Percentiles rank a stretch among this genome's conserved stretches.
phyloP scores from a whole-genome alignment of 306 rosid species.

The Trichosanthes truncata region DNA sequence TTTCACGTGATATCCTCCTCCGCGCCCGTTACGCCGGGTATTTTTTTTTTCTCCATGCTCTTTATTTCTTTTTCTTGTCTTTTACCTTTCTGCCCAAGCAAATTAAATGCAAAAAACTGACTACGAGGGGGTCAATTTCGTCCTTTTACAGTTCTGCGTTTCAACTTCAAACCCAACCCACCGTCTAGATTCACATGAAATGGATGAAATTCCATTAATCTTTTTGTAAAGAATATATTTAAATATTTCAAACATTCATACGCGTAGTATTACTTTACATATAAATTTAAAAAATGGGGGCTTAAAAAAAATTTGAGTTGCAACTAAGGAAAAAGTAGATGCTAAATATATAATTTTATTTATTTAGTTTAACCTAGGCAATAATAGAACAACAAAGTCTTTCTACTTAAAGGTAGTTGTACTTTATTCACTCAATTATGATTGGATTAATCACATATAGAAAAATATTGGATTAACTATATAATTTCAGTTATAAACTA shows the following conservation, averaged over 20 bases:
- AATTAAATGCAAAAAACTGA: neutral
- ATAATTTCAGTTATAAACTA: too few species aligned
- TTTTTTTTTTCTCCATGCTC: neutral
- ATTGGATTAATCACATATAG: too few species aligned
- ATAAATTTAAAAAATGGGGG: neutral
- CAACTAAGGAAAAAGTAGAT: neutral
- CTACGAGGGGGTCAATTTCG: neutral
- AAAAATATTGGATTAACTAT: too few species aligned
- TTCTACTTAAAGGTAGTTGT: too few species aligned
- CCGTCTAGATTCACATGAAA: neutral
- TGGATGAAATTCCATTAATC: neutral
- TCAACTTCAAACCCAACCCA: neutral
- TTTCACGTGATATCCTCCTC: slow-evolving; percentile 1
- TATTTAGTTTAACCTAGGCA: neutral
- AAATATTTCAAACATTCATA: neutral
- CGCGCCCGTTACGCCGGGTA: slow-evolving; percentile 3
- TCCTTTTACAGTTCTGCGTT: neutral
- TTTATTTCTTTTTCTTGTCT: neutral
- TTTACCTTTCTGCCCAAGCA: neutral
- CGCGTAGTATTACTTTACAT: neutral
- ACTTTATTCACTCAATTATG: too few species aligned
- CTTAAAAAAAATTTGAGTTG: neutral
- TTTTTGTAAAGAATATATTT: neutral
- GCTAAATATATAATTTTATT: neutral
- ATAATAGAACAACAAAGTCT: too few species aligned